Evolutionary conservation across 768 basidiomycete genomes (phyloP), one percentile per base, ranked within the genome.

Genomic region (Naganishia randhawae): DNA sequence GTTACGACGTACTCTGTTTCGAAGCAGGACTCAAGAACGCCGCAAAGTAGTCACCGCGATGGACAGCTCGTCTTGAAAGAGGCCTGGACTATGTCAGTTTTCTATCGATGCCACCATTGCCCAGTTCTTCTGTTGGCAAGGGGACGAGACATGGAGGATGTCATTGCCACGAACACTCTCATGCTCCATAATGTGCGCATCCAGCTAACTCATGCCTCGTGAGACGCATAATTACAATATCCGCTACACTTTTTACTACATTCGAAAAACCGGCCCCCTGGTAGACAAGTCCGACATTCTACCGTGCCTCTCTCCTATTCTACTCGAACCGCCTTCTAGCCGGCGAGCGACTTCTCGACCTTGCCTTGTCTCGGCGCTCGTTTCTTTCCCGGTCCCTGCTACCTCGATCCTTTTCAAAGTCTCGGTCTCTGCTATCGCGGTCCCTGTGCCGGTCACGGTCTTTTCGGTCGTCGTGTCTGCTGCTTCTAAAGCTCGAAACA

Each of bases 401-500:
- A 14, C 57, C 39, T 42, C 57, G 57, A 22, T 61, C 57, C 57
- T 41, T 61, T n/a, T 61, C 57, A 27, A 39, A 35, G 27, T 61
- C 57, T 39, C 57, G 8, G 39, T 61, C 57, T 61, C 57, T 39
- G 57, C 57, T 61, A 25, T 61, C 57, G n/a, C 37, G 64, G 51
- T 52, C 64, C 33, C 50, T 31, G 31, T 51, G 31, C 35, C 69
- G 65, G 25, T 70, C 66, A 16, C 69, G 69, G 39, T 69, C 62
- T 31, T 57, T 50, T 42, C 67, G 63, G 35, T 67, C 51, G 32
- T 72, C 71, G 27, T 57, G 45, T 62, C 55, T 45, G 19, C 50
- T 53, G 14, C 62, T 39, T 39, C 57, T 61, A 25, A 37, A 13
- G 1, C 14, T 22, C 45, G 33, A 14, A 22, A 3, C 13, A 22